Base-by-base conservation (phyloP, 2,329 filamentous ascomycete species). In the Fonsecaea multimorphosa region DNA sequence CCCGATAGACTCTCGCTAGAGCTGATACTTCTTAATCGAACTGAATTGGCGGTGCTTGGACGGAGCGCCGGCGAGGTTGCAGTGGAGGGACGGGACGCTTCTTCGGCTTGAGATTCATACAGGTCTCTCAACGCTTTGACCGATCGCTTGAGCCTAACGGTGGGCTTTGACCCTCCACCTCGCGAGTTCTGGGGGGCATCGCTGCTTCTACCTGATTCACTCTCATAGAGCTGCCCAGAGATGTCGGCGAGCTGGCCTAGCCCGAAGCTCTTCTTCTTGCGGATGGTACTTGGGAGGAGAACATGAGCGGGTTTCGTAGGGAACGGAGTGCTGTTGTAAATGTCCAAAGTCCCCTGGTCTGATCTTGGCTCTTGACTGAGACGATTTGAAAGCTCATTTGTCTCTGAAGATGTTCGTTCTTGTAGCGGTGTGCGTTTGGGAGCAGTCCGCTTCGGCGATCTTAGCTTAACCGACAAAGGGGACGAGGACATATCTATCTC, bases 281-380 rank as follows among this genome's bases (percentile, higher is more conserved):
- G 65, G 22, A 72, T 75, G 3, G 78, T 76, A 46, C 75, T 76
- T 5, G 80, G 80, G 14, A 79, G 68, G 32, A 82, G 73, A 24
- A 82, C 74, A 68, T 82, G 80, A 57, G 79, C 78, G 16, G 80
- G 78, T 63, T 81, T 82, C 12, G 80, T 81, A n/a, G 80, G 80
- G 69, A 79, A 82, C 16, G 80, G 80, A 16, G 76, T 80, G 40
- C 76, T 71, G 11, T 76, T 74, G 70, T 80, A 81, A 58, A 81
- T 72, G 68, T 79, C 73, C 53, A 71, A 71, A 56, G 78, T 57
- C 52, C 66, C 65, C 58, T 66, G 67, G 55, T 78, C 76, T 11
- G 63, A 61, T 22, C 56, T 65, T 24, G 59, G 59, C 29, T 78
- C 75, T 64, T 73, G 75, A 31, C 77, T 72, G 57, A 78, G 69